Percentiles rank a stretch among this genome's conserved stretches.
phyloP scores from a whole-genome alignment of 495 filamentous ascomycete species.

The Penicillium parvum region DNA sequence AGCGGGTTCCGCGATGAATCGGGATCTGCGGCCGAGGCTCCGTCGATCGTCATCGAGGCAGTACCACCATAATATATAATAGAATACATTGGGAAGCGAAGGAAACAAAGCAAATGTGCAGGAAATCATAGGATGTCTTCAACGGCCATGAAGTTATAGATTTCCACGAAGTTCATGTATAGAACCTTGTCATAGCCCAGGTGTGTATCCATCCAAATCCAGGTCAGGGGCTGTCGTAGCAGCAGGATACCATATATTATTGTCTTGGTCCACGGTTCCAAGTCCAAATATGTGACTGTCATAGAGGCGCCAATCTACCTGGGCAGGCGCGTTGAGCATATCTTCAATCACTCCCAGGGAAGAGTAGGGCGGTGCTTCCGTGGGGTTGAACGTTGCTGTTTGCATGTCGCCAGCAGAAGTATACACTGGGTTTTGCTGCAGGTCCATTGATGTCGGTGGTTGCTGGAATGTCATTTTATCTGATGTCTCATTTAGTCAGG shows the following conservation, averaged over 20 bases:
- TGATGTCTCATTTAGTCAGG: neutral
- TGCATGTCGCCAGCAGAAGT: neutral
- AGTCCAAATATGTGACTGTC: conserved; percentile 18
- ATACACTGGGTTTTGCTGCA: conserved; percentile 8
- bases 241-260: conserved; percentile 12
- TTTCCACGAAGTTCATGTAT: too few relatives aligned
- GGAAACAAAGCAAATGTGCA: too few relatives aligned
- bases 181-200: too few relatives aligned
- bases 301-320: conserved; percentile 57
- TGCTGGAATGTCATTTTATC: conserved; percentile 6
- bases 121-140: too few relatives aligned
- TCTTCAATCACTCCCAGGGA: conserved; percentile 50
- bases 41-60: neutral
- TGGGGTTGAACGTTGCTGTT: neutral
- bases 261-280: conserved; percentile 11
- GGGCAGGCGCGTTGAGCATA: conserved; percentile 46
- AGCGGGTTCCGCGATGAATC: conserved; percentile 9
- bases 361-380: conserved; percentile 24
- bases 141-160: too few relatives aligned
- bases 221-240: too few relatives aligned
- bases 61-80: too few relatives aligned
- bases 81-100: too few relatives aligned
- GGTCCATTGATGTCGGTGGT: neutral
- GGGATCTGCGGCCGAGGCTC: conserved; percentile 15
- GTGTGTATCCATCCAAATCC: too few relatives aligned